Base-by-base conservation (phyloP, 345 rosid genomes). In the Gossypium longicalyx region DNA sequence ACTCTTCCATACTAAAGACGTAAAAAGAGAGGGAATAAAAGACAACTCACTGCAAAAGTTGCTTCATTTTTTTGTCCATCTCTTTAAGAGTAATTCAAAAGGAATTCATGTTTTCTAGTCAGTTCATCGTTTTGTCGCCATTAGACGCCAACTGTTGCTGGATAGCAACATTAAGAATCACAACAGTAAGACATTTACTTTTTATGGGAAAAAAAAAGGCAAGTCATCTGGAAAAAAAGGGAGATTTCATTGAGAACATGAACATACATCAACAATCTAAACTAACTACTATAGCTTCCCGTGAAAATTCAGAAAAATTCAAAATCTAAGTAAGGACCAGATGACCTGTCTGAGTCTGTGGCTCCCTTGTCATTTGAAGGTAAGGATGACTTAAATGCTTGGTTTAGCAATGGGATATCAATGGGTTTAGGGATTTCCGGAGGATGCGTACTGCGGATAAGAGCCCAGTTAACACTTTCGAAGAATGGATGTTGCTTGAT, bases 401-500 rank as follows among this genome's bases (percentile, higher is more conserved):
- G 71, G 8, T 65, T 74, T 43, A 74, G 60, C n/a, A 74, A 65
- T 65, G 77, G 9, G 67, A 74, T 59, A 11, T 74, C 77, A 2
- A 74, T 16, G 13, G 77, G 77, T 74, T 75, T 66, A 22, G 82
- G 88, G 25, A 81, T 49, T 76, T 81, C 82, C 0, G 83, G 88
- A 6, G 85, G 86, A 23, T 80, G 81, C 9, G 76, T 78, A 43
- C 83, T 79, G 22, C 88, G 78, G 66, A 83, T 83, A 47, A 90
- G 74, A 45, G 88, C 88, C 94, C 94, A 90, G 57, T 90, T 88
- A 52, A 90, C 82, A 19, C 85, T 87, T 80, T 84, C 85, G 34
- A 88, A 90, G 80, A 90, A 87, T 2, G 82, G 87, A 17, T 90
- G 92, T 66, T 86, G 88, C 82, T 90, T 90, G n/a, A 86, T 88